phyloP scores from a whole-genome alignment of 306 rosid genomes.

The Fagus crenata region DNA sequence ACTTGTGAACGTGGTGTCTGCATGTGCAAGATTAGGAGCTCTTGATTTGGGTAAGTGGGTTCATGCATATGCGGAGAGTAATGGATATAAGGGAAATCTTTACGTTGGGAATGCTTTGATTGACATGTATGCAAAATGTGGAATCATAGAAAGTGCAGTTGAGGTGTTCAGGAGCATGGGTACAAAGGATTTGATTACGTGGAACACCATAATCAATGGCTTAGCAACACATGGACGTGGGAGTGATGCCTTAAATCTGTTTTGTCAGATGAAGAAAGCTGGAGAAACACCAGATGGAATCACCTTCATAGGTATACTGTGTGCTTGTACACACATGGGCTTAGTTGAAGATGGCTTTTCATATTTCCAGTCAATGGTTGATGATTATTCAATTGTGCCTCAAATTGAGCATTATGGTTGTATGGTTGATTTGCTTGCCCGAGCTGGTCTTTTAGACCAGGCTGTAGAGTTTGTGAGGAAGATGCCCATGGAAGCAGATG shows the following conservation, averaged over 20 bases:
- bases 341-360: conserved; percentile 51
- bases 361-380: conserved; percentile 49
- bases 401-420: conserved; percentile 64
- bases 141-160: conserved; percentile 41
- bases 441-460: conserved; percentile 52
- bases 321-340: conserved; percentile 53
- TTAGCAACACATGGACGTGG: conserved; percentile 53
- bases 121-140: conserved; percentile 66
- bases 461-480: conserved; percentile 44
- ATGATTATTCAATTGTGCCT: conserved; percentile 40
- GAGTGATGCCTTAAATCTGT: conserved; percentile 40
- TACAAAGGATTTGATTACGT: conserved; percentile 46
- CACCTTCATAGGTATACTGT: conserved; percentile 52
- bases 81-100: conserved; percentile 36
- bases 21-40: conserved; percentile 56
- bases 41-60: conserved; percentile 54
- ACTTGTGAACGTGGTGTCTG: conserved; percentile 38
- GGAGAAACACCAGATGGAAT: conserved; percentile 51
- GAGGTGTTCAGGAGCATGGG: conserved; percentile 47
- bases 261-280: conserved; percentile 46
- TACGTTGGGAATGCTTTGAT: conserved; percentile 52
- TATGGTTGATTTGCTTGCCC: conserved; percentile 55
- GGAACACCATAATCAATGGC: conserved; percentile 54
- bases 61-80: conserved; percentile 42
- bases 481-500: conserved; percentile 58